Evolutionary conservation across 2,329 filamentous ascomycete genomes (phyloP).

Genomic region (Tolypocladium pustulatum): DNA sequence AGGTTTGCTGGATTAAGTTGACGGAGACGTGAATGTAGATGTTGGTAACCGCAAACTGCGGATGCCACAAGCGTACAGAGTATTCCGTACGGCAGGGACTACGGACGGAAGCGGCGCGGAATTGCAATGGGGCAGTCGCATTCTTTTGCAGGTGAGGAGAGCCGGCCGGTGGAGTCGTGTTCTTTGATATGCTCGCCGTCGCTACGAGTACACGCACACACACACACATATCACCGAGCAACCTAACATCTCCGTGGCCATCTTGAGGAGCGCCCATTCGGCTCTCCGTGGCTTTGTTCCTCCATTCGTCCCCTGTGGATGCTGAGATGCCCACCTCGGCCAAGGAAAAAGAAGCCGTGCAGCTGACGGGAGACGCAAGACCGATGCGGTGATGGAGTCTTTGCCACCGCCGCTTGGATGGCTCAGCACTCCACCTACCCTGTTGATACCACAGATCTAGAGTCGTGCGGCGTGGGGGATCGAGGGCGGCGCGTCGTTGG

Average conservation of each 20-base stretch:
- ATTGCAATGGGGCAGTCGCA: not conserved
- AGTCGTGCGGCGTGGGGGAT: not conserved
- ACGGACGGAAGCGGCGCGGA: not conserved
- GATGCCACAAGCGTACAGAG: not conserved
- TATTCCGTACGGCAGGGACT: not conserved
- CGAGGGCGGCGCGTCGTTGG: not conserved
- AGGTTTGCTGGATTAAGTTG: not conserved
- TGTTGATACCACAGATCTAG: not conserved
- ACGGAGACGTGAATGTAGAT: slow-evolving; percentile 2
- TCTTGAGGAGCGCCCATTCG: not conserved
- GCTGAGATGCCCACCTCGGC: not conserved
- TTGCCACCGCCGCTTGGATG: not conserved
- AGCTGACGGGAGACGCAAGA: not conserved
- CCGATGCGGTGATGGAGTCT: not conserved
- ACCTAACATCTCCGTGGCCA: too few relatives aligned
- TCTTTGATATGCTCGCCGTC: not conserved
- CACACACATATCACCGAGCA: too few relatives aligned
- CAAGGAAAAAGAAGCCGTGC: not conserved
- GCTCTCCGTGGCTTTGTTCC: not conserved
- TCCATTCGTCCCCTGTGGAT: not conserved
- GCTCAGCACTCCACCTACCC: not conserved
- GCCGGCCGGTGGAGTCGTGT: not conserved
- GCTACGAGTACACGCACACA: too few relatives aligned
- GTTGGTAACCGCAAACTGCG: not conserved
- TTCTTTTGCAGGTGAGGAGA: not conserved